A percentile compares a stretch with the other conserved stretches of the same genome.
Conservation (phyloP, 306 rosid genomes). For the Herpetospermum pedunculosum region DNA sequence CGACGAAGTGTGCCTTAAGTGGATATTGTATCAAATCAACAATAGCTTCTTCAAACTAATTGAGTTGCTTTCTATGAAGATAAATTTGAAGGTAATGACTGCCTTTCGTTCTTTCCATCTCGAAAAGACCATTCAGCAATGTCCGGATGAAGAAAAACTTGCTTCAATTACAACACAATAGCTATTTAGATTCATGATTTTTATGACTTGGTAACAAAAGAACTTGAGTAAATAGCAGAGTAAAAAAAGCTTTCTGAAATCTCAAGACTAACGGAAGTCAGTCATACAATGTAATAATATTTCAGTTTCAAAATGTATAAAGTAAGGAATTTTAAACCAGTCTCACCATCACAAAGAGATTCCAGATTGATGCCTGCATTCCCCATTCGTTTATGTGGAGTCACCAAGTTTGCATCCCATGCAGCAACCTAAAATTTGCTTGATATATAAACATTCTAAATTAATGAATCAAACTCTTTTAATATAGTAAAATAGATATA, state of each 20-base stretch:
- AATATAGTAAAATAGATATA: background rate
- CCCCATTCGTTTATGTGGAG: slow-evolving; percentile 99
- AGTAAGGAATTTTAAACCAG: slow-evolving; percentile 10
- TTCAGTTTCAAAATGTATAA: slow-evolving; percentile 10
- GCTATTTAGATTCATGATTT: background rate
- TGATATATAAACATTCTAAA: slow-evolving; percentile 17
- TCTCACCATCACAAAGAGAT: slow-evolving; percentile 78
- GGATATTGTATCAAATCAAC: too few relatives aligned
- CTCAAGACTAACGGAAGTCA: background rate
- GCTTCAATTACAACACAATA: background rate
- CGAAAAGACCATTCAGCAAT: too few relatives aligned
- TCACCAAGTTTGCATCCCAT: slow-evolving; percentile 97
- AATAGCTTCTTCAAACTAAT: too few relatives aligned
- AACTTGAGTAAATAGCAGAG: background rate
- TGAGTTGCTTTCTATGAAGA: too few relatives aligned
- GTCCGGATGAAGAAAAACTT: too few relatives aligned
- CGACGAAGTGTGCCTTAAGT: too few relatives aligned
- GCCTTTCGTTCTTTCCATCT: too few relatives aligned
- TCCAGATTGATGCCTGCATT: slow-evolving; percentile 60
- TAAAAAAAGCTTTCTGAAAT: background rate
- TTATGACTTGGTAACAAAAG: background rate
- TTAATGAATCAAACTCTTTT: background rate
- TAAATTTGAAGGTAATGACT: too few relatives aligned
- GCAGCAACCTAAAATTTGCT: slow-evolving; percentile 62
- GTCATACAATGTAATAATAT: background rate